phyloP scores from a whole-genome alignment of 2,329 filamentous ascomycete species.

The Diaporthe capsici region DNA sequence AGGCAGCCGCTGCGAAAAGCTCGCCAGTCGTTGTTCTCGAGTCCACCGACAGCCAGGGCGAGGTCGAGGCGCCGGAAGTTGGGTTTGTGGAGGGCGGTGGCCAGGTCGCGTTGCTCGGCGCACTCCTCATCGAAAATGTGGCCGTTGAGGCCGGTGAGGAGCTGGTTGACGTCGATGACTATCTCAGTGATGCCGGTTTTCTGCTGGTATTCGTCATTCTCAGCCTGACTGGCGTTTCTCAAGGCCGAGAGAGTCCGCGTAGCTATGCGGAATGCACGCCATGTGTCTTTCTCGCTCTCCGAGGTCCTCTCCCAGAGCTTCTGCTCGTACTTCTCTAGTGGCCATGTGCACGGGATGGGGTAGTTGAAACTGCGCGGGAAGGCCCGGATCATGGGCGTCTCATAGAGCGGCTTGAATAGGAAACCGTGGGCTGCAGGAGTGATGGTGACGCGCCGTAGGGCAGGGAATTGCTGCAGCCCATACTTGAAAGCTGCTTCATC shows the following conservation, averaged over 20 bases:
- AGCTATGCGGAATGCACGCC: constrained; percentile 52
- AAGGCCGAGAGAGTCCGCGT: constrained; percentile 46
- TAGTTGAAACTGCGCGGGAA: constrained; percentile 58
- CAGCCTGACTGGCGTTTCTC: not conserved
- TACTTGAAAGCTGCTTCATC: constrained; percentile 49
- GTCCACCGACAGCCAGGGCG: constrained; percentile 42
- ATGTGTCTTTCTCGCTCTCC: constrained; percentile 39
- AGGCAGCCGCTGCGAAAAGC: constrained; percentile 43
- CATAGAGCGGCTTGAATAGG: constrained; percentile 53
- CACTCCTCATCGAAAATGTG: constrained; percentile 48
- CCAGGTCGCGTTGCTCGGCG: constrained; percentile 48
- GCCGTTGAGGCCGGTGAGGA: constrained; percentile 44
- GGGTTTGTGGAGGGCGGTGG: constrained; percentile 44
- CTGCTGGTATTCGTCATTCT: constrained; percentile 41
- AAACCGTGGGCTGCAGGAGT: constrained; percentile 57
- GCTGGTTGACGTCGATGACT: constrained; percentile 49
- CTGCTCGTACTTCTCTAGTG: constrained; percentile 4
- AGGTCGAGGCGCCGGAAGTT: constrained; percentile 49
- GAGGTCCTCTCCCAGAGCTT: constrained; percentile 26
- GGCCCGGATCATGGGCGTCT: constrained; percentile 58
- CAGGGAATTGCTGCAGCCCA: constrained; percentile 48
- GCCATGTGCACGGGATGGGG: constrained; percentile 53
- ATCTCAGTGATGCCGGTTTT: constrained; percentile 51
- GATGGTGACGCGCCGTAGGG: constrained; percentile 54
- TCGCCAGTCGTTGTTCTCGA: constrained; percentile 34